phyloP scores from a whole-genome alignment of 2,329 filamentous ascomycete species.

The Diaporthe capsici region DNA sequence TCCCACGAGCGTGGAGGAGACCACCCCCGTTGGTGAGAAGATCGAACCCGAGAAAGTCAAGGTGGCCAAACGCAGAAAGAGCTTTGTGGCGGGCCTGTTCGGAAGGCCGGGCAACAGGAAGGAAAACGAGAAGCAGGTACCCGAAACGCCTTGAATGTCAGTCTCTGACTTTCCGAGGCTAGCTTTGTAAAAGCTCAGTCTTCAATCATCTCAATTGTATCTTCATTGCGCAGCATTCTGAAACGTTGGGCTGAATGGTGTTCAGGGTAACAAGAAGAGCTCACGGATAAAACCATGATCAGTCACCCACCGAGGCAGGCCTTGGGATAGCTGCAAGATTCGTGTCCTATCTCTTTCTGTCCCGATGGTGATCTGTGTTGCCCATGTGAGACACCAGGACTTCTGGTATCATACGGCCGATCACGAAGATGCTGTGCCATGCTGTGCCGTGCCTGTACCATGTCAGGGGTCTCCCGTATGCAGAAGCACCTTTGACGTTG shows the following conservation, averaged over 20 bases:
- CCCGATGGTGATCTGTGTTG: not conserved
- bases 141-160: slow-evolving; percentile 9
- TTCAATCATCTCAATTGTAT: not conserved
- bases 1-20: slow-evolving; percentile 42
- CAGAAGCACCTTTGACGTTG: not conserved
- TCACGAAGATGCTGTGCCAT: not conserved
- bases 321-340: not conserved
- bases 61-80: slow-evolving; percentile 58
- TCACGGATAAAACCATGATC: not conserved
- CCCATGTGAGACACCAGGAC: not conserved
- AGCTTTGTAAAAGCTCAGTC: not conserved
- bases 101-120: slow-evolving; percentile 48
- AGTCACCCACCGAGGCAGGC: not conserved
- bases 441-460: not conserved
- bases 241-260: no score
- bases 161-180: not conserved
- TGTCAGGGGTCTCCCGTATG: not conserved
- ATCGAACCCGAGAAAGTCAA: slow-evolving; percentile 41
- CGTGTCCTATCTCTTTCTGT: not conserved
- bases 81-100: slow-evolving; percentile 63
- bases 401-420: not conserved
- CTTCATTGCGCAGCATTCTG: not conserved
- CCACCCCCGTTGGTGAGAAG: slow-evolving; percentile 35
- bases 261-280: not conserved
- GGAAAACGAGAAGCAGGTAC: slow-evolving; percentile 38